A percentile compares a stretch with the other conserved stretches of the same genome.
phyloP scores from a whole-genome alignment of 306 rosid species.

The Malus orientalis region DNA sequence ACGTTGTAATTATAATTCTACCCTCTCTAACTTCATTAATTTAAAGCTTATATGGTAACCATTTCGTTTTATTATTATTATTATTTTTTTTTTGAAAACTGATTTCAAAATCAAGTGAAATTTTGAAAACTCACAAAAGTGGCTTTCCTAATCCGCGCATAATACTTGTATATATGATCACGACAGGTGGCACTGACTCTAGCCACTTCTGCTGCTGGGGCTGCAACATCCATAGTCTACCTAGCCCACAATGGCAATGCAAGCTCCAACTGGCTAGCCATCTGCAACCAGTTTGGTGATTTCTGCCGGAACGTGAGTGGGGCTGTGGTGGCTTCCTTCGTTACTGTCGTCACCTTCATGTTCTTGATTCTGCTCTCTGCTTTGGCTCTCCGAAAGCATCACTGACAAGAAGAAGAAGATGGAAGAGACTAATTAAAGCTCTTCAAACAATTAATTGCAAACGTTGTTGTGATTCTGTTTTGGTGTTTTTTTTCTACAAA shows the following conservation, averaged over 20 bases:
- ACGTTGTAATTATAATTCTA: slow-evolving; percentile 36
- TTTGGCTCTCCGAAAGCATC: slow-evolving; percentile 42
- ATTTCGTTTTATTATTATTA: too few species aligned
- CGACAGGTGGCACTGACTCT: slow-evolving; percentile 63
- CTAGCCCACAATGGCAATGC: slow-evolving; percentile 78
- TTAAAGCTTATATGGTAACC: too few species aligned
- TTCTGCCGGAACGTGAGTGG: slow-evolving; percentile 58
- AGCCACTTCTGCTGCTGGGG: slow-evolving; percentile 52
- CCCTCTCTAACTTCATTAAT: neutral
- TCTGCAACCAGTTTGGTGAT: slow-evolving; percentile 69
- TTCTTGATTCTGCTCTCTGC: slow-evolving; percentile 56
- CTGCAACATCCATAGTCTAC: slow-evolving; percentile 73
- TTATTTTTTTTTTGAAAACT: too few species aligned
- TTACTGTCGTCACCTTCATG: slow-evolving; percentile 36
- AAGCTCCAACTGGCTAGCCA: slow-evolving; percentile 74
- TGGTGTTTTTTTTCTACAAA: neutral
- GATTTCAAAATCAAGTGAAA: too few species aligned
- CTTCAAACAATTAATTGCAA: neutral
- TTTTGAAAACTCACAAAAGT: too few species aligned
- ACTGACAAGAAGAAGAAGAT: neutral
- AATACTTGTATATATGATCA: neutral
- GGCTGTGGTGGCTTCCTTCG: slow-evolving; percentile 59
- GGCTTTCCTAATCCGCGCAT: neutral
- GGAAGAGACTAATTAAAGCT: neutral
- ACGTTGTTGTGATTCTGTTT: neutral